phyloP scores from a whole-genome alignment of 495 filamentous ascomycete genomes.

The Pyrenopolyporus hunteri region DNA sequence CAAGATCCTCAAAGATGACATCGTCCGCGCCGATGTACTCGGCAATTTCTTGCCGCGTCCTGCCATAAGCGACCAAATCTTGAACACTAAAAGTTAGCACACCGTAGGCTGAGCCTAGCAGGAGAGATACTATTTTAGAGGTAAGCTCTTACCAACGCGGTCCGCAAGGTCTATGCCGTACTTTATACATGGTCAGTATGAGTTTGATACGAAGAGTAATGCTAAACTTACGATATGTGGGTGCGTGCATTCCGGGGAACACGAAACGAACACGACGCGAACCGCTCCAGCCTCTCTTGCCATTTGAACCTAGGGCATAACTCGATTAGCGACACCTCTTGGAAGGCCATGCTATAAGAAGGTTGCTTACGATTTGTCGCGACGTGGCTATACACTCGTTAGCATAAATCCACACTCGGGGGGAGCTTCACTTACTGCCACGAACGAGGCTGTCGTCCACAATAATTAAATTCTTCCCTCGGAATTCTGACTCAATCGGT shows the following conservation, averaged over 20 bases:
- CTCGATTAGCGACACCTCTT: too few species aligned
- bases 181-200: slow-evolving; percentile 4
- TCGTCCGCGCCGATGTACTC: slow-evolving; percentile 80
- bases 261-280: slow-evolving; percentile 89
- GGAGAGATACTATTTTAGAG: too few species aligned
- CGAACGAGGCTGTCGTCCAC: slow-evolving; percentile 95
- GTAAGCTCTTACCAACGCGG: too few species aligned
- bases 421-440: too few species aligned
- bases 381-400: too few species aligned
- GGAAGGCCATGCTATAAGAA: too few species aligned
- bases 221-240: slow-evolving; percentile 53
- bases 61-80: slow-evolving; percentile 42
- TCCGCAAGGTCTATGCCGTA: slow-evolving; percentile 69
- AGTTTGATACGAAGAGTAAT: not conserved
- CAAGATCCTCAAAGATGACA: slow-evolving; percentile 88
- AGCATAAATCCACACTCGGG: too few species aligned
- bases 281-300: slow-evolving; percentile 87
- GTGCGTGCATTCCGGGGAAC: slow-evolving; percentile 81
- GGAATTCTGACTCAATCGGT: slow-evolving; percentile 86
- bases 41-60: slow-evolving; percentile 5
- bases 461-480: slow-evolving; percentile 80
- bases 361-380: too few species aligned
- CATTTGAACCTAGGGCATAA: too few species aligned
- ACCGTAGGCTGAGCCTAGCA: too few species aligned
- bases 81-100: too few species aligned